These are phyloP conservation scores for Clausena lansium DNA, from an alignment of 345 rosid genomes.

Conservation along the genomic window DNA sequence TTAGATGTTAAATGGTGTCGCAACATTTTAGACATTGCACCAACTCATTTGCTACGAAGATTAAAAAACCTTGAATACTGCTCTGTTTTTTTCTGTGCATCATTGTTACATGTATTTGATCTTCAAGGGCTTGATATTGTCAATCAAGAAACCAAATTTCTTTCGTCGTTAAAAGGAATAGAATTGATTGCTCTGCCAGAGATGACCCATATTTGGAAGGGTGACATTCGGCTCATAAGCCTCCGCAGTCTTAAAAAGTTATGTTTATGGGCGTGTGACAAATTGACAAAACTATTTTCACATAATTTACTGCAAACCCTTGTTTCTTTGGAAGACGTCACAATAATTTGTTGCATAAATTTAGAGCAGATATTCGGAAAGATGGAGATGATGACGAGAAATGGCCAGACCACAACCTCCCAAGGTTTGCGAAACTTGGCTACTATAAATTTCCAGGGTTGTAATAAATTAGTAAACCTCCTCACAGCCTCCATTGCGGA, in stretches of 20 bases:
- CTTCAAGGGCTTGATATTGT: conserved; percentile 2
- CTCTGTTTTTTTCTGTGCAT: neutral
- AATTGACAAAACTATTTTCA: neutral
- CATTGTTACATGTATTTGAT: neutral
- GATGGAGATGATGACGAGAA: neutral
- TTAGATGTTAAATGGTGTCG: neutral
- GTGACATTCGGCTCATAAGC: neutral
- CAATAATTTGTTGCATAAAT: neutral
- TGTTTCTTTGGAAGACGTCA: neutral
- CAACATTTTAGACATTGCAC: neutral
- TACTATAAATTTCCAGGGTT: neutral
- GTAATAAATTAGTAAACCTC: neutral
- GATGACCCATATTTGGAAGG: neutral
- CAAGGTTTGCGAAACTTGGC: neutral
- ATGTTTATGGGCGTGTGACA: neutral
- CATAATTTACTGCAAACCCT: neutral
- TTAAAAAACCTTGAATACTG: neutral
- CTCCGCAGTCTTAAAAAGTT: neutral
- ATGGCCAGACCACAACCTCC: neutral
- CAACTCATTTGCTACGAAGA: neutral
- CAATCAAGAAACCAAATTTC: neutral
- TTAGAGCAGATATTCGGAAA: neutral
- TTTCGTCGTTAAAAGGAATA: neutral
- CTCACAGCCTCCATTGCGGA: neutral
- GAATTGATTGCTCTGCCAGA: neutral